Evolutionary conservation across 306 rosid genomes (phyloP).

Genomic region (Malus fusca): DNA sequence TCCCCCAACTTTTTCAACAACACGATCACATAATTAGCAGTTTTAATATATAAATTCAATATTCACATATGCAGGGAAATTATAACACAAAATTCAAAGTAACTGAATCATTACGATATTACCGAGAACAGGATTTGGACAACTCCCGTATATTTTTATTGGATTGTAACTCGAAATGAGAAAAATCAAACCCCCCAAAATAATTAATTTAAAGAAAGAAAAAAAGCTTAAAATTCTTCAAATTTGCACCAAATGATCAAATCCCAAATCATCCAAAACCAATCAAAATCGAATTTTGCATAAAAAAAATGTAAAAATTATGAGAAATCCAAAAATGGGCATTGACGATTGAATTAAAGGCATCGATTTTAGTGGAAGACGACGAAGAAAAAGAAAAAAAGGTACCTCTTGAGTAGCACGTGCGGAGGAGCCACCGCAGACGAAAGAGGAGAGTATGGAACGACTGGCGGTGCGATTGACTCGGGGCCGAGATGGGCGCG

Average conservation of each 20-base stretch:
- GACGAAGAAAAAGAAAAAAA: neutral
- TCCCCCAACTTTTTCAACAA: neutral
- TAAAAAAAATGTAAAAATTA: neutral
- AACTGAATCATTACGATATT: neutral
- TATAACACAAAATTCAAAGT: neutral
- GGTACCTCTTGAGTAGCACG: conserved; percentile 56
- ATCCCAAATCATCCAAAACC: conserved; percentile 15
- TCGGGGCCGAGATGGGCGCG: conserved; percentile 52
- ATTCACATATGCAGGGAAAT: neutral
- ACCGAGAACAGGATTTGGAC: neutral
- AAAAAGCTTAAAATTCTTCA: neutral
- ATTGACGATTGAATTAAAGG: neutral
- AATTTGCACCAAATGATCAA: conserved; percentile 12
- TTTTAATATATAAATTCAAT: neutral
- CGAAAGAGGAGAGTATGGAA: conserved; percentile 55
- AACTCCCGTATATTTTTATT: neutral
- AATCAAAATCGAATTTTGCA: conserved; percentile 9
- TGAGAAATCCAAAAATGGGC: conserved; percentile 18
- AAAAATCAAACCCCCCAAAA: neutral
- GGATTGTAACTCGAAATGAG: neutral
- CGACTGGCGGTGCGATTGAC: conserved; percentile 43
- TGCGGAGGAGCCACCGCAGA: conserved; percentile 70
- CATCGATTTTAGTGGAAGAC: neutral
- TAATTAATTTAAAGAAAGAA: neutral
- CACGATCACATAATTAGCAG: neutral